Percentiles rank a stretch among this genome's conserved stretches.
These are phyloP conservation scores for Sonneratia caseolaris DNA, from an alignment of 345 rosid genomes.

Conservation along the genomic window DNA sequence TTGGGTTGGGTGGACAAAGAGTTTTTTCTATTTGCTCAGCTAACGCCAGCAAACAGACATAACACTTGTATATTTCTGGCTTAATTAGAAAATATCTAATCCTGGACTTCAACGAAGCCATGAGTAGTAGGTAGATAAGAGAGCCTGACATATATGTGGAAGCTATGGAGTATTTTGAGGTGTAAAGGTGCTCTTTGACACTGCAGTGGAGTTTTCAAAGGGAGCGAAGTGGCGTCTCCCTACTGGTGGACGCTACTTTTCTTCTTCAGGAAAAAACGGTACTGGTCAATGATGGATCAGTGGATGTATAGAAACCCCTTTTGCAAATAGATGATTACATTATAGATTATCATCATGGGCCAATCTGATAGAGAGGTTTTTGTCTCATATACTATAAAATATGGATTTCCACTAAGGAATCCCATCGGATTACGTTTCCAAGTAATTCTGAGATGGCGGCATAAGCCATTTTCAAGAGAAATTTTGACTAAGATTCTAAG, in stretches of 20 bases:
- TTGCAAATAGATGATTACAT: background rate
- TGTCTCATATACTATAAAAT: background rate
- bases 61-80: too few species aligned
- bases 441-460: background rate
- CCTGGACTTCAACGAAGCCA: background rate
- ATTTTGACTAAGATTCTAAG: too few species aligned
- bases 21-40: too few species aligned
- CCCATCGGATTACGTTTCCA: too few species aligned
- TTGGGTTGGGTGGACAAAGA: background rate
- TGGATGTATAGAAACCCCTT: background rate
- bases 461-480: too few species aligned
- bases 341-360: conserved; percentile 9
- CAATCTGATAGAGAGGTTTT: conserved; percentile 5
- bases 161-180: background rate
- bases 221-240: conserved; percentile 4
- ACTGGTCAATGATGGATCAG: conserved; percentile 6
- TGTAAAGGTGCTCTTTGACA: conserved; percentile 5
- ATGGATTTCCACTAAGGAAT: background rate
- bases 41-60: too few species aligned
- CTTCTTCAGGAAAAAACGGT: background rate
- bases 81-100: too few species aligned
- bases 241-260: conserved; percentile 5
- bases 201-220: conserved; percentile 5
- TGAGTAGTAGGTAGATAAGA: background rate
- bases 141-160: background rate